A percentile compares a stretch with the other conserved stretches of the same genome.
phyloP scores from a whole-genome alignment of 306 rosid genomes.

The Lagenaria siceraria region DNA sequence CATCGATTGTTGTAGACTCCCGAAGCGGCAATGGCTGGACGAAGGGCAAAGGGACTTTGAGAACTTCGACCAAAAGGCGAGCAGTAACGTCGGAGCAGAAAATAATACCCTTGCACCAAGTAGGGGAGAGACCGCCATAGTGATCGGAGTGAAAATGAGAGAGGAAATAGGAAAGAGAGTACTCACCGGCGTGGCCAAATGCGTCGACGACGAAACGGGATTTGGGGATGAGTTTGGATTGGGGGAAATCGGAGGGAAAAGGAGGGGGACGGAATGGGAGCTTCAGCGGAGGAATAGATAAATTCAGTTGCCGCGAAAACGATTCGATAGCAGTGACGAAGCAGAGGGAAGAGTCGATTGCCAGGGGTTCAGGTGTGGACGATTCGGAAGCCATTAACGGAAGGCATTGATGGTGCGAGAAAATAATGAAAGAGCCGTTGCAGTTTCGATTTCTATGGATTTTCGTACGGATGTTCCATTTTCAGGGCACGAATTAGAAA shows the following conservation, averaged over 20 bases:
- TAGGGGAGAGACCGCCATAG: constrained; percentile 57
- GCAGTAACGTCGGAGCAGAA: constrained; percentile 61
- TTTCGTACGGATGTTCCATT: too few relatives aligned
- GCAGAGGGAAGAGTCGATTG: constrained; percentile 34
- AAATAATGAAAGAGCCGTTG: neutral
- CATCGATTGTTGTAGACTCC: constrained; percentile 35
- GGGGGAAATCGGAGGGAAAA: constrained; percentile 38
- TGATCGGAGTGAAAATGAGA: constrained; percentile 94
- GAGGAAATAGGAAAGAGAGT: constrained; percentile 68
- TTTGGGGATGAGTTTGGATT: constrained; percentile 59
- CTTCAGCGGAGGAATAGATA: neutral
- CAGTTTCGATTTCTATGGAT: neutral
- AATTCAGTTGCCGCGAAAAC: constrained; percentile 20
- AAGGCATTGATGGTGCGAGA: neutral
- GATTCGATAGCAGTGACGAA: constrained; percentile 35
- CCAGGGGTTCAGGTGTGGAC: constrained; percentile 15
- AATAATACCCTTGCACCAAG: constrained; percentile 62
- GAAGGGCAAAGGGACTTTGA: constrained; percentile 33
- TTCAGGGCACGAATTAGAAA: too few relatives aligned
- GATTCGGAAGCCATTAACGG: constrained; percentile 21
- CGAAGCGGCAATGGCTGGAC: constrained; percentile 38
- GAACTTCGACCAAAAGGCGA: constrained; percentile 35
- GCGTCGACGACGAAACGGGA: constrained; percentile 80
- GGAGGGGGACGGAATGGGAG: constrained; percentile 21
- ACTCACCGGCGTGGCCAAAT: constrained; percentile 46